Evolutionary conservation across 116 monocot species (phyloP).

Genomic region (Posidonia oceanica): DNA sequence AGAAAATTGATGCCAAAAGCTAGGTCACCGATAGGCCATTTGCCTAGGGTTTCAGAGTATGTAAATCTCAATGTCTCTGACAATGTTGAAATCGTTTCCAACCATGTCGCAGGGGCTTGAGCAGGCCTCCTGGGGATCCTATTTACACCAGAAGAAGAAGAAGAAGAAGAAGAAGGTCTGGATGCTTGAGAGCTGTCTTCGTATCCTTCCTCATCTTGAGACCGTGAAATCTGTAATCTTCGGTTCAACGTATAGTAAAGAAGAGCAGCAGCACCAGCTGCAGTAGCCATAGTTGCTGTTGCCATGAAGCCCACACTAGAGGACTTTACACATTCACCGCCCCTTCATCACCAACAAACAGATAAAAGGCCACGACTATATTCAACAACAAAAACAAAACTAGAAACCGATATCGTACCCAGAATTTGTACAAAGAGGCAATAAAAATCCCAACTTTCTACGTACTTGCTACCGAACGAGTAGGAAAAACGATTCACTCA

Average conservation of each 20-base stretch:
- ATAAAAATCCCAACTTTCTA: neutral
- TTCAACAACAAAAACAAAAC: neutral
- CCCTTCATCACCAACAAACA: neutral
- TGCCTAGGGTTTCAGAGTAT: slow-evolving; percentile 92
- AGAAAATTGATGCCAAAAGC: slow-evolving; percentile 95
- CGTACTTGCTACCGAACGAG: no score
- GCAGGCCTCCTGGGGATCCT: slow-evolving; percentile 44
- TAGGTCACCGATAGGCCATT: slow-evolving; percentile 93
- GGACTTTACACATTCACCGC: neutral
- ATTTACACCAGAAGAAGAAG: slow-evolving; percentile 19
- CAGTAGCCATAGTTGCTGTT: slow-evolving; percentile 92
- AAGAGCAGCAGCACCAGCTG: slow-evolving; percentile 86
- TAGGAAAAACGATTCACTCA: no score
- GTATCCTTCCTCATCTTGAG: slow-evolving; percentile 21
- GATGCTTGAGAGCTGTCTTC: slow-evolving; percentile 22
- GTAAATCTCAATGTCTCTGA: slow-evolving; percentile 95
- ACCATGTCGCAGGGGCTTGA: slow-evolving; percentile 86
- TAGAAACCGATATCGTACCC: neutral
- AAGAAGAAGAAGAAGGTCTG: slow-evolving; percentile 6
- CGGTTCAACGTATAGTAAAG: slow-evolving; percentile 81
- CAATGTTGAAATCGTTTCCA: slow-evolving; percentile 87
- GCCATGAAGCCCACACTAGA: slow-evolving; percentile 32
- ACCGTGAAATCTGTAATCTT: slow-evolving; percentile 29
- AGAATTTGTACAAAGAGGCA: neutral
- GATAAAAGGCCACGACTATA: neutral